These are phyloP conservation scores for Fusarium fracticaudum DNA, from an alignment of 2,329 filamentous ascomycete species.

Conservation along the genomic window DNA sequence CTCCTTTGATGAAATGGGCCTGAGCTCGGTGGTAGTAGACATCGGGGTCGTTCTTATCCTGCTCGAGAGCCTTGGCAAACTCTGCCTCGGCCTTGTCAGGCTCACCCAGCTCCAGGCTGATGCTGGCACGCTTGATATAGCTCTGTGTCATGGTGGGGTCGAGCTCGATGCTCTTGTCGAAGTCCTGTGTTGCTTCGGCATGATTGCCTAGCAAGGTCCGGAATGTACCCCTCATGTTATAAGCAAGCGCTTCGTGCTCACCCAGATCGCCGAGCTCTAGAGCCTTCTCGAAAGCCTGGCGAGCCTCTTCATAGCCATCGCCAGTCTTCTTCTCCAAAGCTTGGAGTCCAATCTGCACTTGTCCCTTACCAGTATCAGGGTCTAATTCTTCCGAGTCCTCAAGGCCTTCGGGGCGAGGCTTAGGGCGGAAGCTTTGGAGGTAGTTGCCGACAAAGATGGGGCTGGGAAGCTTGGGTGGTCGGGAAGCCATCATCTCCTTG, in stretches of 20 bases:
- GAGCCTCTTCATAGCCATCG: conserved; percentile 91
- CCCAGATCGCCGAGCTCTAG: conserved; percentile 82
- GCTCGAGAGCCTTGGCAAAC: conserved; percentile 84
- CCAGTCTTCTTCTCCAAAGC: conserved; percentile 87
- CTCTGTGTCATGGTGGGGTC: conserved; percentile 91
- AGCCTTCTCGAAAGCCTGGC: conserved; percentile 86
- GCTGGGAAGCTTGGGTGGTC: conserved; percentile 87
- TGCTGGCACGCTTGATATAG: conserved; percentile 98
- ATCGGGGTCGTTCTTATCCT: conserved; percentile 90
- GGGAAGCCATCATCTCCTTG: conserved; percentile 87
- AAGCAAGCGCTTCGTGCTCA: conserved; percentile 87
- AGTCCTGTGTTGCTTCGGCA: conserved; percentile 80
- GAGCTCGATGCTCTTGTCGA: conserved; percentile 92
- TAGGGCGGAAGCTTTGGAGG: conserved; percentile 94
- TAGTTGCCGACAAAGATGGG: conserved; percentile 99
- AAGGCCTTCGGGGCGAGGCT: conserved; percentile 80
- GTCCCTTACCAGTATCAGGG: conserved; percentile 82
- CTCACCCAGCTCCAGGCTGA: conserved; percentile 92
- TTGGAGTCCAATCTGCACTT: conserved; percentile 84
- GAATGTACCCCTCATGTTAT: conserved; percentile 98
- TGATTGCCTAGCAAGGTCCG: conserved; percentile 92
- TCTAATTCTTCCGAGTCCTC: conserved; percentile 82
- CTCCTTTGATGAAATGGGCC: conserved; percentile 95
- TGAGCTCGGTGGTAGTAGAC: conserved; percentile 99
- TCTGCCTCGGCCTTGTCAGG: conserved; percentile 88